Evolutionary conservation across 139 green algal genomes (phyloP), one percentile per base, ranked within the genome.

Genomic region (Limnomonas spitsbergensis): DNA sequence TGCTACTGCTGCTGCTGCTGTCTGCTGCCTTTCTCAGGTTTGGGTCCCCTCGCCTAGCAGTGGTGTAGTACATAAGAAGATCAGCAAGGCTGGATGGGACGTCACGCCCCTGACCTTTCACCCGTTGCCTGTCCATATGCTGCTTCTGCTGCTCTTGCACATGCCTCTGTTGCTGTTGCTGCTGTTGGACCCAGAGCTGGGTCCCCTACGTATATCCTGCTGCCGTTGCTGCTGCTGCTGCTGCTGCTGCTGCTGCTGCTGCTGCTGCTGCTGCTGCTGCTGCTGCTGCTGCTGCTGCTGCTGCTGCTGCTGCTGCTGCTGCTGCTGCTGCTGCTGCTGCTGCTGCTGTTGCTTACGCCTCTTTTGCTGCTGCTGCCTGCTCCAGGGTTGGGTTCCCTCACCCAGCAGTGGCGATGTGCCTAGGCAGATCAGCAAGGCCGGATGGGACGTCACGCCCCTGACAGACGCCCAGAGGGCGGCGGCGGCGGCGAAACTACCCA

Each of bases 291-390:
- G 32, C 61, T 4, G 26, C 37, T 34, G 32, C n/a, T 3, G n/a
- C 61, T 39, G 72, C 40, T 77, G 39, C 27, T 66, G 52, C 29
- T 38, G 27, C 72, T 40, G 72, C 40, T 77, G 72, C 40, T 67
- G 20, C 42, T 77, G 42, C 66, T 77, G 4, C n/a, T n/a, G 20
- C 32, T 68, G 31, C 72, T 27, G 42, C 72, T n/a, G n/a, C n/a
- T n/a, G n/a, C n/a, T n/a, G n/a, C n/a, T n/a, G n/a, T n/a, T n/a
- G n/a, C n/a, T n/a, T n/a, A n/a, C n/a, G n/a, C n/a, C n/a, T n/a
- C n/a, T n/a, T n/a, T n/a, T n/a, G n/a, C n/a, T n/a, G n/a, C n/a
- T n/a, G n/a, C n/a, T n/a, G n/a, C n/a, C n/a, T n/a, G n/a, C n/a
- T n/a, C 24, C 72, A 42, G 34, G 42, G 67, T 34, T 77, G 27